Evolutionary conservation across 2,329 filamentous ascomycete species (phyloP), one percentile per base, ranked within the genome.

Genomic region (Diplodia scrobiculata): DNA sequence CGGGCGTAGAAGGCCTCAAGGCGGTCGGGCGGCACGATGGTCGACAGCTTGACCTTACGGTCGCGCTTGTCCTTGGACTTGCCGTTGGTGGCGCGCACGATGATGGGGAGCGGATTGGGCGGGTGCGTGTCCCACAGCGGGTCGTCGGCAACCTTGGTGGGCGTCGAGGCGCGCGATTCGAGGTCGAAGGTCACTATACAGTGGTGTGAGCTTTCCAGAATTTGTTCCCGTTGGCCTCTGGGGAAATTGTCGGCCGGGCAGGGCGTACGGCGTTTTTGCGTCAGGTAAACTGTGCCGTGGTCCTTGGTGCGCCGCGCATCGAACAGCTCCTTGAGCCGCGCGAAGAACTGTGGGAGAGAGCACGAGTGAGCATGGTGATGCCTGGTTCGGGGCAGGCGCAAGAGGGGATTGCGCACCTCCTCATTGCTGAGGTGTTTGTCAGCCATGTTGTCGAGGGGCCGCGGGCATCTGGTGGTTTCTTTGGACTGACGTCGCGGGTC

Each of bases 51-150:
- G 70, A 91, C 79, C 72, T 87, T 88, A 70, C 89, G 69, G 48
- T 81, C 77, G 65, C 84, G 83, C 69, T 84, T 82, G 68, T 83
- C 74, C 68, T 75, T 74, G n/a, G 77, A 79, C 66, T 76, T 91
- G 72, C 91, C 92, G 77, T 98, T 91, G 38, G 90, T 90, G 14
- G 92, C 94, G 68, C 92, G 89, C 70, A 99, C 86, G 52, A 98
- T 81, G 67, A 98, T 81, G 7, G 92, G 89, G 14, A 90, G 80
- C 5, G 88, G 87, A 32, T 80, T 79, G 11, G 84, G 78, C 14
- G 84, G 84, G 67, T 84, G 78, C 1, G 88, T 82, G 70, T 91
- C 88, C 72, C 86, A 82, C 67, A 89, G 82, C 14, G 84, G 81
- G 64, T 85, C 81, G 48, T 82, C 51, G 63, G 79, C 79, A 54